A percentile compares a stretch with the other conserved stretches of the same genome.
phyloP scores from a whole-genome alignment of 2,329 filamentous ascomycete genomes.

The Penicillium frequentans region DNA sequence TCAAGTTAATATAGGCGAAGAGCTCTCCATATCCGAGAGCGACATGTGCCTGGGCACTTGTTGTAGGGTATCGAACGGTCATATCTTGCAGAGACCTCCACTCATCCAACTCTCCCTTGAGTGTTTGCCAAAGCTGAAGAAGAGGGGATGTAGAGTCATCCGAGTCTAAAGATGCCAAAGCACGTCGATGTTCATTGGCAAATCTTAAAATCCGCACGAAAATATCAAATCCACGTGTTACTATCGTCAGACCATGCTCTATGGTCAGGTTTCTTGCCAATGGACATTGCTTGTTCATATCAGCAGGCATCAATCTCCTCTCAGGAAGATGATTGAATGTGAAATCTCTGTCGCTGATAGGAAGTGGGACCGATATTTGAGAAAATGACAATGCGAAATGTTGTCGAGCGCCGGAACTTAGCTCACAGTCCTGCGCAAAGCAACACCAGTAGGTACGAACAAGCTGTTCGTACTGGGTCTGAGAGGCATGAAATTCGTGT shows the following conservation, averaged over 20 bases:
- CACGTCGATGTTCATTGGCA: conserved; percentile 37
- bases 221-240: conserved; percentile 39
- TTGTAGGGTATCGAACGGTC: conserved; percentile 35
- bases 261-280: conserved; percentile 28
- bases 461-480: conserved; percentile 38
- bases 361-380: conserved; percentile 37
- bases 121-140: conserved; percentile 26
- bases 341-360: conserved; percentile 38
- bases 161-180: conserved; percentile 19
- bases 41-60: conserved; percentile 36
- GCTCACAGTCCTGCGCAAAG: conserved; percentile 39
- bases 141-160: conserved; percentile 18
- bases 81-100: conserved; percentile 36
- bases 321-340: conserved; percentile 29
- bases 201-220: conserved; percentile 38
- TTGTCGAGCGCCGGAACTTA: conserved; percentile 38
- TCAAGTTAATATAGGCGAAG: conserved; percentile 40
- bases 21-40: conserved; percentile 37
- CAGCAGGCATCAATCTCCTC: conserved; percentile 29
- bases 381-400: conserved; percentile 39
- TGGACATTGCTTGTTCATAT: conserved; percentile 25
- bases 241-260: conserved; percentile 35
- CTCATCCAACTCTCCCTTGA: conserved; percentile 36
- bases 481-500: conserved; percentile 33
- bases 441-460: conserved; percentile 41